phyloP scores from a whole-genome alignment of 1,284 basidiomycete species.

The Ganoderma boninense region DNA sequence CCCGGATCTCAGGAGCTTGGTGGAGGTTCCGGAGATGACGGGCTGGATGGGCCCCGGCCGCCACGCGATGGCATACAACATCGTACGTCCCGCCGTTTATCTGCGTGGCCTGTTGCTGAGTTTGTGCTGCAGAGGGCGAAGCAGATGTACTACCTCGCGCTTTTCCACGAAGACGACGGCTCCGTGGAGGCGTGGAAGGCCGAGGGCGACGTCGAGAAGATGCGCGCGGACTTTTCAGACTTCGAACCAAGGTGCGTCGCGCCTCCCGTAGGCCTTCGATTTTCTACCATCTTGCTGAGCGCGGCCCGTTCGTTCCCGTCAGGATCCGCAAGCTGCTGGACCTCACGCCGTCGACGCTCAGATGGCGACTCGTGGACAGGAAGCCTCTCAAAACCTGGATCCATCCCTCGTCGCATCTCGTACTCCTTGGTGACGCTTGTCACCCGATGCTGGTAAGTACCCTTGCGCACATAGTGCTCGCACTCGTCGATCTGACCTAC shows the following conservation, averaged over 20 bases:
- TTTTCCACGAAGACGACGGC: slow-evolving; percentile 53
- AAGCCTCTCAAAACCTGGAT: too few species aligned
- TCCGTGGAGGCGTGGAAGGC: slow-evolving; percentile 56
- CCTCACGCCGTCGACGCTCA: too few species aligned
- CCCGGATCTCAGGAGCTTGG: slow-evolving; percentile 53
- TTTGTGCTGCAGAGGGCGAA: slow-evolving; percentile 43
- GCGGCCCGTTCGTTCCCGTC: neutral
- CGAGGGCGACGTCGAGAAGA: slow-evolving; percentile 52
- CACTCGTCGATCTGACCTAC: too few species aligned
- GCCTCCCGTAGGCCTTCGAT: neutral
- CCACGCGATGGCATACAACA: slow-evolving; percentile 54
- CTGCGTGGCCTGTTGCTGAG: neutral
- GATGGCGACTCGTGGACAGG: too few species aligned
- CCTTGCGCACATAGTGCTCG: too few species aligned
- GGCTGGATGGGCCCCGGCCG: slow-evolving; percentile 53
- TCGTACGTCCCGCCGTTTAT: slow-evolving; percentile 39
- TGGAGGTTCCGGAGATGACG: slow-evolving; percentile 52
- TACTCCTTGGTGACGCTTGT: too few species aligned
- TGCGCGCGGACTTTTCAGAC: slow-evolving; percentile 53
- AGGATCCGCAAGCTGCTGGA: too few species aligned
- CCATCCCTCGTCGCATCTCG: too few species aligned
- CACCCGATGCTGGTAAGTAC: too few species aligned
- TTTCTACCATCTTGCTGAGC: neutral
- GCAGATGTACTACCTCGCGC: slow-evolving; percentile 52
- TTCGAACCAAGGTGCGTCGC: slow-evolving; percentile 51